These are phyloP conservation scores for Cardamine resedifolia DNA, from an alignment of 345 rosid species.

Conservation along the genomic window DNA sequence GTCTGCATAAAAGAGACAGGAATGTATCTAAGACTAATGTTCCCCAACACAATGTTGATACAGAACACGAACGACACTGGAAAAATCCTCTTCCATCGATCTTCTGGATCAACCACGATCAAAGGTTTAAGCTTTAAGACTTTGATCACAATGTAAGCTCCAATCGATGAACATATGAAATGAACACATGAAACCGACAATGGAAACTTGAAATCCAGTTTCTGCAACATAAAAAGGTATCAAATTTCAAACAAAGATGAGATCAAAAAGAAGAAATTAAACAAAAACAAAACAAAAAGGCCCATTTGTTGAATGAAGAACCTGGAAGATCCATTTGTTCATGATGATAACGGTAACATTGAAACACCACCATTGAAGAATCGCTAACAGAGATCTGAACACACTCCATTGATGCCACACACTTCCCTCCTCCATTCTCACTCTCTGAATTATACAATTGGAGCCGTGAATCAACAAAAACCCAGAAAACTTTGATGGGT, in stretches of 20 bases:
- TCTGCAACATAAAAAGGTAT: slow-evolving; percentile 47
- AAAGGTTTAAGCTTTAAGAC: slow-evolving; percentile 84
- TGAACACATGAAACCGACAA: slow-evolving; percentile 85
- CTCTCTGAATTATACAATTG: background rate
- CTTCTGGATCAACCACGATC: slow-evolving; percentile 80
- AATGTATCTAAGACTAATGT: slow-evolving; percentile 88
- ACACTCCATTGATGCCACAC: slow-evolving; percentile 30
- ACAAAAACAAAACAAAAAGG: background rate
- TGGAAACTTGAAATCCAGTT: slow-evolving; percentile 96
- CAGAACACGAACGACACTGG: slow-evolving; percentile 98
- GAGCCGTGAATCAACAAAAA: too few relatives aligned
- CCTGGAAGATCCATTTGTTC: slow-evolving; percentile 99
- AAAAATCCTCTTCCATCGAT: slow-evolving; percentile 89
- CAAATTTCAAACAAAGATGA: too few relatives aligned
- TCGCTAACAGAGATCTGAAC: slow-evolving; percentile 87
- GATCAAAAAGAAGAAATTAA: background rate
- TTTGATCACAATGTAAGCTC: slow-evolving; percentile 84
- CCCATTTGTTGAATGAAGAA: background rate
- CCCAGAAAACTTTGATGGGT: too few relatives aligned
- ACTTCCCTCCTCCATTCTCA: slow-evolving; percentile 74
- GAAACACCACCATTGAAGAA: slow-evolving; percentile 92
- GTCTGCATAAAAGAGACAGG: slow-evolving; percentile 99
- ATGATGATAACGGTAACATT: slow-evolving; percentile 96
- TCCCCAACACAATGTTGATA: slow-evolving; percentile 90
- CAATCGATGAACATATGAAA: slow-evolving; percentile 91